Conservation (phyloP, 441 rosid genomes). For the Gossypium schwendimanii region DNA sequence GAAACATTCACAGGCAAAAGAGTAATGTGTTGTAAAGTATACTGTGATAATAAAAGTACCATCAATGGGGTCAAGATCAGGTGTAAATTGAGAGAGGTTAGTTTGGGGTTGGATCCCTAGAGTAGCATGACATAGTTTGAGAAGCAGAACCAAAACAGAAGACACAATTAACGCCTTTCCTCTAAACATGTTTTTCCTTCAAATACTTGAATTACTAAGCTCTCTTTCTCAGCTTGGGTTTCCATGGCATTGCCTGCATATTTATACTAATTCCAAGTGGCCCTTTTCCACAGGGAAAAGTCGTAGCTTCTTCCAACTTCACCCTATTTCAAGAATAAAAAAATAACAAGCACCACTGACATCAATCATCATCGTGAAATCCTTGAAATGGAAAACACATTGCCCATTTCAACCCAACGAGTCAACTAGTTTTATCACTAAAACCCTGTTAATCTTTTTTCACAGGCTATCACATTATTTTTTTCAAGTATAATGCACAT, state of each 20-base stretch:
- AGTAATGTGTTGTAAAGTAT: not conserved
- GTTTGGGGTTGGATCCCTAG: not conserved
- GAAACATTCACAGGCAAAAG: not conserved
- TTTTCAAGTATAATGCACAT: too few species aligned
- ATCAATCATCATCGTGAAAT: not conserved
- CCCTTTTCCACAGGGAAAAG: not conserved
- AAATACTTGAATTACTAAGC: not conserved
- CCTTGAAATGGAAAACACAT: constrained; percentile 8
- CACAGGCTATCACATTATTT: not conserved
- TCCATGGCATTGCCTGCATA: not conserved
- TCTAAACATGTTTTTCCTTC: not conserved
- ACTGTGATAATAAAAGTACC: not conserved
- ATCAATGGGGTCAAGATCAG: not conserved
- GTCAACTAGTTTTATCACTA: not conserved
- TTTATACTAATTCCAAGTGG: not conserved
- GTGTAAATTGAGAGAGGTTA: not conserved
- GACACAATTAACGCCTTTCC: not conserved
- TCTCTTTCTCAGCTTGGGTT: not conserved
- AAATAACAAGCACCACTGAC: not conserved
- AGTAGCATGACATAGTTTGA: not conserved
- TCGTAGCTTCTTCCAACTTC: not conserved
- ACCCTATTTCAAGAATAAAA: not conserved
- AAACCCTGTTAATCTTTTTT: not conserved
- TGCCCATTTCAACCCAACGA: not conserved
- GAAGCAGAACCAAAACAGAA: not conserved